Percentiles rank a stretch among this genome's conserved stretches.
Evolutionary conservation across 139 green algal species (phyloP).

Genomic region (Astrephomene gubernaculifera): DNA sequence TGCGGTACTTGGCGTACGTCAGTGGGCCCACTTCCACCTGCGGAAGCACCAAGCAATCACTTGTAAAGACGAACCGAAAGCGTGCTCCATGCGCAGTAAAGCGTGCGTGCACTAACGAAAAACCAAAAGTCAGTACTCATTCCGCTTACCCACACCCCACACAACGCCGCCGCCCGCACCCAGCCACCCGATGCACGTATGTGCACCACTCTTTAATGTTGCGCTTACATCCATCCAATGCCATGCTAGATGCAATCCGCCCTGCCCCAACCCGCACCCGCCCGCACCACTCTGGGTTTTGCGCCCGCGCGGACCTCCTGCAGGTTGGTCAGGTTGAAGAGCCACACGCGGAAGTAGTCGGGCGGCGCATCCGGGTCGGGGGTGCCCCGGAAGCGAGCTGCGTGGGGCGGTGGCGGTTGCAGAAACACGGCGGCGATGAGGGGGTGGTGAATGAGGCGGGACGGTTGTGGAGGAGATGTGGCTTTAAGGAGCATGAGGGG

Average conservation of each 20-base stretch:
- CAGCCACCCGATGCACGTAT: neutral
- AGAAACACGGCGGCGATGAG: no score
- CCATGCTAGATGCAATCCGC: no score
- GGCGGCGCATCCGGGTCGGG: neutral
- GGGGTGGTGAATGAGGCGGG: neutral
- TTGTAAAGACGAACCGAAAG: neutral
- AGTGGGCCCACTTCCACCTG: slow-evolving; percentile 44
- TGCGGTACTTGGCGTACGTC: slow-evolving; percentile 36
- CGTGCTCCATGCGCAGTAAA: neutral
- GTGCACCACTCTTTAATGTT: neutral
- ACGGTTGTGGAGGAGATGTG: neutral
- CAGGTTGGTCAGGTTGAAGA: slow-evolving; percentile 40
- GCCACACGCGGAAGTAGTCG: slow-evolving; percentile 34
- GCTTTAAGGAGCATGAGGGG: no score
- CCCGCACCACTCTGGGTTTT: slow-evolving; percentile 28
- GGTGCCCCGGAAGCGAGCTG: slow-evolving; percentile 17
- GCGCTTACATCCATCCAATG: neutral
- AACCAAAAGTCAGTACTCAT: no score
- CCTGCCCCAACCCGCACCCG: neutral
- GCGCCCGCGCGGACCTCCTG: neutral
- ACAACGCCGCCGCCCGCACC: no score
- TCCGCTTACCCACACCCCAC: no score
- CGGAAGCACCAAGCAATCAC: no score
- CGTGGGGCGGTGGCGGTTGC: no score
- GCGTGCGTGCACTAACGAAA: no score